Evolutionary conservation across 2,329 filamentous ascomycete species (phyloP).

Genomic region (Cordyceps pruinosa): DNA sequence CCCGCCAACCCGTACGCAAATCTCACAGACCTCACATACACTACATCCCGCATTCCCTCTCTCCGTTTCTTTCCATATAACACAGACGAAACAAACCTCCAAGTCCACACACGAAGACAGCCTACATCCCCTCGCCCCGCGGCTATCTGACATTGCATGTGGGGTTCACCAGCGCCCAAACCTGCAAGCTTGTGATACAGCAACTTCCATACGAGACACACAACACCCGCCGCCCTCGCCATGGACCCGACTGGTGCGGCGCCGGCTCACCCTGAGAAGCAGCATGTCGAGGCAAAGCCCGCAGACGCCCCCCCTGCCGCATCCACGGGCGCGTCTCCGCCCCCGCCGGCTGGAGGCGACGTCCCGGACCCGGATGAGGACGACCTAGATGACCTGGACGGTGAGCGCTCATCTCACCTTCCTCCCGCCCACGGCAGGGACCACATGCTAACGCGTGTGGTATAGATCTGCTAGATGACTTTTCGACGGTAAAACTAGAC

Average conservation of each 20-base stretch:
- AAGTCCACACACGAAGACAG: not conserved
- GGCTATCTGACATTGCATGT: slow-evolving; percentile 1
- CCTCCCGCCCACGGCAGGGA: not conserved
- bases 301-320: slow-evolving; percentile 11
- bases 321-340: slow-evolving; percentile 14
- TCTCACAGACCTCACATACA: not conserved
- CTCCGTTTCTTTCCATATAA: not conserved
- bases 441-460: slow-evolving; percentile 8
- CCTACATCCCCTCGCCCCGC: not conserved
- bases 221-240: slow-evolving; percentile 9
- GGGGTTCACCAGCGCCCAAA: not conserved
- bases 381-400: slow-evolving; percentile 85
- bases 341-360: slow-evolving; percentile 36
- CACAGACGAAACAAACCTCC: not conserved
- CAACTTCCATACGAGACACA: not conserved
- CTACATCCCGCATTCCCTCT: not conserved
- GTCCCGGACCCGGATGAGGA: slow-evolving; percentile 89
- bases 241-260: slow-evolving; percentile 18
- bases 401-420: slow-evolving; percentile 35
- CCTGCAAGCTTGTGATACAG: slow-evolving; percentile 10
- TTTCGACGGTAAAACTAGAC: slow-evolving; percentile 57
- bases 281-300: slow-evolving; percentile 18
- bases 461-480: slow-evolving; percentile 86
- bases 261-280: slow-evolving; percentile 19
- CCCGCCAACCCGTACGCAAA: not conserved